These are phyloP conservation scores for Boletales sp. DNA, from an alignment of 768 basidiomycete species.

Conservation along the genomic window DNA sequence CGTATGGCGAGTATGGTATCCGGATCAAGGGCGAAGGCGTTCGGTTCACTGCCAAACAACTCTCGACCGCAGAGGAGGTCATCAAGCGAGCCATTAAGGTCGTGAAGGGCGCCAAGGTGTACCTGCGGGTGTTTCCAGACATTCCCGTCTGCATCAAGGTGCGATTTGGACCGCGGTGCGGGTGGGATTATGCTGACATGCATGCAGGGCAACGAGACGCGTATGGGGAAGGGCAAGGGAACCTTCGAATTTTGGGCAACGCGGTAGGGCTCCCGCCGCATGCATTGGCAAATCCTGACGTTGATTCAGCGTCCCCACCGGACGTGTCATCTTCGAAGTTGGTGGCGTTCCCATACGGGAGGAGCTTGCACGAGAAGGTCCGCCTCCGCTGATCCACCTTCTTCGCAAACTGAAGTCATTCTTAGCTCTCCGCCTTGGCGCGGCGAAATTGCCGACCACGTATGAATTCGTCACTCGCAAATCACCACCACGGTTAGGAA, in stretches of 20 bases:
- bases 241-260: conserved; percentile 97
- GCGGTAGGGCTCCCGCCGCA: conserved; percentile 46
- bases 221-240: conserved; percentile 99
- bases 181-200: not conserved
- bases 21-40: conserved; percentile 80
- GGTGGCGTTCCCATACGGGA: conserved; percentile 87
- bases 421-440: conserved; percentile 82
- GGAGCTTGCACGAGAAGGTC: conserved; percentile 90
- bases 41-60: conserved; percentile 85
- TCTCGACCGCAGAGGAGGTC: conserved; percentile 81
- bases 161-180: conserved; percentile 10
- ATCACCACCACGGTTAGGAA: conserved; percentile 73
- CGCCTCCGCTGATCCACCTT: not conserved
- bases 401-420: conserved; percentile 2
- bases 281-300: not conserved
- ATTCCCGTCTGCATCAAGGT: conserved; percentile 98
- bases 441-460: conserved; percentile 78
- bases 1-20: conserved; percentile 90
- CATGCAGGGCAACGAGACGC: conserved; percentile 87
- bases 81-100: conserved; percentile 87
- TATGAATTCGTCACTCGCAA: conserved; percentile 80
- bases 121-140: conserved; percentile 90
- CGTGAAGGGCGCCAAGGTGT: conserved; percentile 86
- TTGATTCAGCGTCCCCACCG: conserved; percentile 69
- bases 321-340: conserved; percentile 91